Evolutionary conservation across 108 stramenopile genomes (phyloP), one percentile per base, ranked within the genome.

Genomic region (Ochromonas danica): DNA sequence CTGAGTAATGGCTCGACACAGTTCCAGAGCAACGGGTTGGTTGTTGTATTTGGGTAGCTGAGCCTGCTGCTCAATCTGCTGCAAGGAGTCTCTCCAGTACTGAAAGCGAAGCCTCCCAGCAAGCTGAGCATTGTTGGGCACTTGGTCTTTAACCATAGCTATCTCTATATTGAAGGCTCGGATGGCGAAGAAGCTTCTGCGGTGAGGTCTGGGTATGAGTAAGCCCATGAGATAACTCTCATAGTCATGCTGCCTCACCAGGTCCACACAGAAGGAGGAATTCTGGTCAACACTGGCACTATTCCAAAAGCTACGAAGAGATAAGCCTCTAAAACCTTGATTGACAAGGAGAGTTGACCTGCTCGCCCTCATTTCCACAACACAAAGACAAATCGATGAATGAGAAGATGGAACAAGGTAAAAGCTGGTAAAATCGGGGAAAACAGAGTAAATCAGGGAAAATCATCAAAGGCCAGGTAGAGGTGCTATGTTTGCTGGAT

Each of bases 131-230:
- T 28, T 36, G 3, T 25, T 3, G 31, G 63, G 63, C 17, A 67
- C 31, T 33, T 67, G 63, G 10, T 67, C 63, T 10, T 36, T 28
- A 67, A 67, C 25, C 33, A 36, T 67, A 6, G 63, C 63, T 3
- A 67, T 67, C 63, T 67, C 63, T 6, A 67, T 25, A 36, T 67
- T 67, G 31, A 67, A 67, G 10, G 63, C 27, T 35, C 63, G 17
- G 25, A 67, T 36, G 10, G 63, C 63, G 25, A 35, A 67, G 31
- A 14, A 67, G 10, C 3, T 25, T 14, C 30, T 3, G 6, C 63
- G 63, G 25, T 67, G 31, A 10, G 17, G 33, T 33, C 31, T 28
- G 25, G 63, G 30, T 14, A 67, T 10, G 14, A 67, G 63, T 67
- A 36, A 67, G 25, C 63, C 63, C 31, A 25, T 25, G 6, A 67